Percentiles rank a stretch among this genome's conserved stretches.
Evolutionary conservation across 2,329 filamentous ascomycete genomes (phyloP).

Genomic region (Tympanopsis confertula): DNA sequence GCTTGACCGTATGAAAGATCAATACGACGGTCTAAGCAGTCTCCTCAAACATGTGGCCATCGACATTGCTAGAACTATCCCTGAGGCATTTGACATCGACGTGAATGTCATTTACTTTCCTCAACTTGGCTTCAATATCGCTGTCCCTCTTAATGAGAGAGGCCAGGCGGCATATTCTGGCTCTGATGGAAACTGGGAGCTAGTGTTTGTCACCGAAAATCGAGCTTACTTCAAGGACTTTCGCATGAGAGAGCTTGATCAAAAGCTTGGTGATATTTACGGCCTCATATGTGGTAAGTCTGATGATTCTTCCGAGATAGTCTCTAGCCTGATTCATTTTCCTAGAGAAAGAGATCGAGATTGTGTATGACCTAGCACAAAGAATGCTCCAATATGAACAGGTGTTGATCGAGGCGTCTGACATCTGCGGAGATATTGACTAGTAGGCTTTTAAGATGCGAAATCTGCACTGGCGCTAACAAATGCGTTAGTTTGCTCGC

Average conservation of each 20-base stretch:
- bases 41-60: background rate
- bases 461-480: too few relatives aligned
- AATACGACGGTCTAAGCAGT: background rate
- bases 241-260: background rate
- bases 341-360: slow-evolving; percentile 1
- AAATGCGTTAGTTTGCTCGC: background rate
- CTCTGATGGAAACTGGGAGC: background rate
- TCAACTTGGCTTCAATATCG: slow-evolving; percentile 1
- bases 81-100: background rate
- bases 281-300: background rate
- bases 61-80: background rate
- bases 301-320: background rate
- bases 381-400: background rate
- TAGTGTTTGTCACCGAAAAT: background rate
- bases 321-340: background rate
- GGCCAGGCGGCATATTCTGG: background rate
- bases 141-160: background rate
- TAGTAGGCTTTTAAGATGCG: background rate
- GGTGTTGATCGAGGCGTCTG: background rate
- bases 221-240: background rate
- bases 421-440: background rate
- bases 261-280: background rate
- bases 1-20: background rate
- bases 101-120: slow-evolving; percentile 1
- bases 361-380: background rate